phyloP scores from a whole-genome alignment of 768 basidiomycete species.

The Amanita fuliginea region DNA sequence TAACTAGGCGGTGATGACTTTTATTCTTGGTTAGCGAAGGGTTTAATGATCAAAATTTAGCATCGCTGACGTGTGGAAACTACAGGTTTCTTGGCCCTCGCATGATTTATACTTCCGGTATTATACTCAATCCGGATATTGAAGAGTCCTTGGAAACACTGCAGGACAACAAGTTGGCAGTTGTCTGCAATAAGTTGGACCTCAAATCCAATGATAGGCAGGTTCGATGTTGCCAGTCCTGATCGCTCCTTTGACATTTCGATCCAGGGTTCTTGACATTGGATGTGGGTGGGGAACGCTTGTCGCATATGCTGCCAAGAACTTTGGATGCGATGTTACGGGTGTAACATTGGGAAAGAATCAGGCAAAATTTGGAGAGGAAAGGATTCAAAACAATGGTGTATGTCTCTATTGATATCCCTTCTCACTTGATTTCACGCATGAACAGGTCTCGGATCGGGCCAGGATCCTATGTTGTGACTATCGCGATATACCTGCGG shows the following conservation, averaged over 20 bases:
- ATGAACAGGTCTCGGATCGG: slow-evolving; percentile 31
- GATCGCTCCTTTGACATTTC: not conserved
- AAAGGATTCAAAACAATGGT: slow-evolving; percentile 76
- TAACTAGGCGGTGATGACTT: slow-evolving; percentile 83
- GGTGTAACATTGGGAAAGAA: slow-evolving; percentile 90
- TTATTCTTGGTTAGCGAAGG: slow-evolving; percentile 59
- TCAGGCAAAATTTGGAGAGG: slow-evolving; percentile 87
- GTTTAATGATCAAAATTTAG: not conserved
- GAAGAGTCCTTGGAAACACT: slow-evolving; percentile 85
- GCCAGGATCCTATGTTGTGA: slow-evolving; percentile 91
- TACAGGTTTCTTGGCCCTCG: slow-evolving; percentile 84
- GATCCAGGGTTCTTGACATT: slow-evolving; percentile 57
- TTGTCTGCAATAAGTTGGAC: slow-evolving; percentile 92
- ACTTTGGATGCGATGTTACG: slow-evolving; percentile 92
- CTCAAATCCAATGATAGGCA: slow-evolving; percentile 74
- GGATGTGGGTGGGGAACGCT: slow-evolving; percentile 98
- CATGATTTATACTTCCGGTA: slow-evolving; percentile 96
- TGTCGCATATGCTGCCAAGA: slow-evolving; percentile 90
- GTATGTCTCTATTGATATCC: slow-evolving; percentile 20
- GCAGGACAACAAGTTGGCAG: slow-evolving; percentile 95
- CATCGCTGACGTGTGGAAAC: not conserved
- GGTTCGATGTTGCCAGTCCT: slow-evolving; percentile 1
- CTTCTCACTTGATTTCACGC: not conserved
- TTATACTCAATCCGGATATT: slow-evolving; percentile 58
- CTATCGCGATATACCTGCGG: slow-evolving; percentile 80